A percentile compares a stretch with the other conserved stretches of the same genome.
These are phyloP conservation scores for Phallus indusiatus DNA, from an alignment of 768 basidiomycete genomes.

Conservation along the genomic window DNA sequence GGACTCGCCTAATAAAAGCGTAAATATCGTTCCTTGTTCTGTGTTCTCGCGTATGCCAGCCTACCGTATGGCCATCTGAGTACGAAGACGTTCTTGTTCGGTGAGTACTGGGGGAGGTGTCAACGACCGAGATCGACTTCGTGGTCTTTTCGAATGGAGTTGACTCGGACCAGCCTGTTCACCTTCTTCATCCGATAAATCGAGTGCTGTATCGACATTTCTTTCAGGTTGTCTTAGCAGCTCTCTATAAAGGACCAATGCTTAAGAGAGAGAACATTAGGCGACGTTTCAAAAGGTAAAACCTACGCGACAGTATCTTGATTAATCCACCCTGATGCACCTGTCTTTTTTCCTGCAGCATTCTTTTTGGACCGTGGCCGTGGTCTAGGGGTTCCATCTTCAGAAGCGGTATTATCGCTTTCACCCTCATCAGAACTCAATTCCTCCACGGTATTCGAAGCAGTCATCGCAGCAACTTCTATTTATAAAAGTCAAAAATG, in stretches of 20 bases:
- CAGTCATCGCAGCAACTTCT: slow-evolving; percentile 18
- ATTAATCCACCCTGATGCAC: background rate
- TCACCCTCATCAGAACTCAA: slow-evolving; percentile 18
- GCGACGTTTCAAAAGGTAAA: background rate
- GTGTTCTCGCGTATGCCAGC: background rate
- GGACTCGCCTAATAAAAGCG: slow-evolving; percentile 32
- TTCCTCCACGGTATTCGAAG: background rate
- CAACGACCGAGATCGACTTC: slow-evolving; percentile 61
- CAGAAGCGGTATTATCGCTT: slow-evolving; percentile 13
- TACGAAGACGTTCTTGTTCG: slow-evolving; percentile 41
- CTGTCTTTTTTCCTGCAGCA: background rate
- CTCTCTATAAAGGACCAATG: background rate
- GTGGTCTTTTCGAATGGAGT: slow-evolving; percentile 31
- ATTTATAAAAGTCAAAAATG: slow-evolving; percentile 6
- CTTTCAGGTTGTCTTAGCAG: background rate
- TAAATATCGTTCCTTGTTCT: slow-evolving; percentile 2
- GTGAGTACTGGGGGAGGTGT: slow-evolving; percentile 67
- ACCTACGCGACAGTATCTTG: background rate
- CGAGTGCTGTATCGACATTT: background rate
- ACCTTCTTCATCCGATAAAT: background rate
- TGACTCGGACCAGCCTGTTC: slow-evolving; percentile 28
- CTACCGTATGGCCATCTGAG: slow-evolving; percentile 54
- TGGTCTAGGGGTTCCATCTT: background rate
- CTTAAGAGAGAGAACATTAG: background rate
- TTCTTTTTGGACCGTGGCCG: background rate